phyloP scores from a whole-genome alignment of 2,329 filamentous ascomycete species.

The Grosmannia penicillata region DNA sequence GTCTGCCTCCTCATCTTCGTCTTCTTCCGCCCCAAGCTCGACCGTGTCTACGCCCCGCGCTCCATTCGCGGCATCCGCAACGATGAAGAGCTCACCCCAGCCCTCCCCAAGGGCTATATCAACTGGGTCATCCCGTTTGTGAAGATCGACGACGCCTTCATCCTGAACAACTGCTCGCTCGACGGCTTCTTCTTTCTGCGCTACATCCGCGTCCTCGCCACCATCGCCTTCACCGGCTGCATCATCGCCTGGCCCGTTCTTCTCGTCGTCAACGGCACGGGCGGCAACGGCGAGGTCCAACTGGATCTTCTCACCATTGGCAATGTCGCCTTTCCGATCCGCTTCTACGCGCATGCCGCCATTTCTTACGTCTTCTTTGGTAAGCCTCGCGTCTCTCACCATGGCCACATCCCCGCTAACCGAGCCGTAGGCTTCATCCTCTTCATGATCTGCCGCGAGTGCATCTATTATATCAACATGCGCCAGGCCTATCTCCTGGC shows the following conservation, averaged over 20 bases:
- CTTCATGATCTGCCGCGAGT: constrained; percentile 78
- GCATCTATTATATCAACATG: constrained; percentile 84
- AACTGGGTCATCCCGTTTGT: constrained; percentile 49
- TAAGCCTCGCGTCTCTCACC: constrained; percentile 5
- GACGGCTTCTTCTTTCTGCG: constrained; percentile 82
- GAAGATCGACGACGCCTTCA: constrained; percentile 56
- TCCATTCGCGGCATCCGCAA: constrained; percentile 33
- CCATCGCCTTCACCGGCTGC: constrained; percentile 68
- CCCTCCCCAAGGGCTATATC: constrained; percentile 40
- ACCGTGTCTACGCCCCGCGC: constrained; percentile 41
- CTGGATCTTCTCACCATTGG: constrained; percentile 47
- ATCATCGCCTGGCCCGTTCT: constrained; percentile 76
- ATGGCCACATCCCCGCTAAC: neutral
- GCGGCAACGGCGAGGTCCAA: constrained; percentile 48
- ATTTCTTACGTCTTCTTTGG: constrained; percentile 70
- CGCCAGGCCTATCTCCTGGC: constrained; percentile 89
- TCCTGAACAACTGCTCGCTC: constrained; percentile 74
- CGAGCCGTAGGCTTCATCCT: constrained; percentile 53
- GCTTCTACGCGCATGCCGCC: constrained; percentile 67
- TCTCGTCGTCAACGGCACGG: constrained; percentile 72
- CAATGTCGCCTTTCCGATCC: constrained; percentile 41
- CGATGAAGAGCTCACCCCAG: constrained; percentile 38
- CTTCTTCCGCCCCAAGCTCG: constrained; percentile 28
- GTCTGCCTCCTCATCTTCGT: constrained; percentile 38
- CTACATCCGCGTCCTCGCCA: constrained; percentile 61